Evolutionary conservation across 2,329 filamentous ascomycete genomes (phyloP).

Genomic region (Elsinoe batatas): DNA sequence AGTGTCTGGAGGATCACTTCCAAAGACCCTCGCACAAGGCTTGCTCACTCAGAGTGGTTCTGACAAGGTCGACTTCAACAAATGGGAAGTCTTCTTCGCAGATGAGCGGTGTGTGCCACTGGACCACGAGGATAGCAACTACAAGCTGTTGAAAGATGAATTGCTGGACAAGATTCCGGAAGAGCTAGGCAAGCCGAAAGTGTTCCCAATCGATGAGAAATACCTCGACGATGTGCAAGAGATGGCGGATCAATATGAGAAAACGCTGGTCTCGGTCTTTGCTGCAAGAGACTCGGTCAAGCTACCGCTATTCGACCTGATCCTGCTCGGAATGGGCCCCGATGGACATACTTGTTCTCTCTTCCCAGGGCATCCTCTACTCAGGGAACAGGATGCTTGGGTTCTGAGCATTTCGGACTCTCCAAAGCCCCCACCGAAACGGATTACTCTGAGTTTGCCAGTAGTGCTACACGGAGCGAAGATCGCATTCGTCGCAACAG

Average conservation of each 20-base stretch:
- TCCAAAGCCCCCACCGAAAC: slow-evolving; percentile 81
- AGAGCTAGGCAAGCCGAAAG: slow-evolving; percentile 54
- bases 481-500: slow-evolving; percentile 87
- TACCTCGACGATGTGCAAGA: slow-evolving; percentile 74
- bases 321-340: slow-evolving; percentile 86
- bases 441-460: slow-evolving; percentile 86
- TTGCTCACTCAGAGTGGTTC: slow-evolving; percentile 49
- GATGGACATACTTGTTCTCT: slow-evolving; percentile 96
- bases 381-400: slow-evolving; percentile 84
- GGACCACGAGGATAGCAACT: slow-evolving; percentile 89
- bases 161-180: slow-evolving; percentile 78
- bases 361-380: slow-evolving; percentile 79
- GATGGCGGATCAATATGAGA: slow-evolving; percentile 87
- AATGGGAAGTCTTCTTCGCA: slow-evolving; percentile 98
- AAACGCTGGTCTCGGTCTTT: slow-evolving; percentile 74
- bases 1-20: slow-evolving; percentile 88
- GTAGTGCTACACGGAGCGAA: slow-evolving; percentile 79
- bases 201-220: slow-evolving; percentile 67
- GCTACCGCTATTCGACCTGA: slow-evolving; percentile 86
- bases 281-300: slow-evolving; percentile 89
- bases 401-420: slow-evolving; percentile 86
- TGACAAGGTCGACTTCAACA: slow-evolving; percentile 64
- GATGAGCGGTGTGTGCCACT: slow-evolving; percentile 93
- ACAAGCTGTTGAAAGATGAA: slow-evolving; percentile 75
- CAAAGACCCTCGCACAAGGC: slow-evolving; percentile 75